Evolutionary conservation across 2,329 filamentous ascomycete species (phyloP), one percentile per base, ranked within the genome.

Genomic region (Dothideomycetes sp.): DNA sequence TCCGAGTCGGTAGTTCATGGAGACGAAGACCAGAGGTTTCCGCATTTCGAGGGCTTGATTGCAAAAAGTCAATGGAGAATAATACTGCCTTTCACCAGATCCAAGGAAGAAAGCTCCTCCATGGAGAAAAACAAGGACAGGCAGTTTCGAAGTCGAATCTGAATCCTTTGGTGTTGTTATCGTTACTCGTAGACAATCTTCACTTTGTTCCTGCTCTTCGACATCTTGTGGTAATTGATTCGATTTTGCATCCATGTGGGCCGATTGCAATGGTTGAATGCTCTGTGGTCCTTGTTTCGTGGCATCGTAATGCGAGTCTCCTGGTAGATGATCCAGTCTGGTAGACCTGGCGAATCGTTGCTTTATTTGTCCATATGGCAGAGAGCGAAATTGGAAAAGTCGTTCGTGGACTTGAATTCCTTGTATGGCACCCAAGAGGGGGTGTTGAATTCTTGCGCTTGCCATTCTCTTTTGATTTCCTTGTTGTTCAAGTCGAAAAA

Each of bases 21-120:
- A 42, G 1, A 46, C 41, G 23, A 44, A 46, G 2, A 46, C 12
- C 0, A 48, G 22, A 5, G 45, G 39, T 12, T 33, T 41, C 4
- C 24, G 19, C n/a, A 32, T 24, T 1, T 42, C 28, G 8, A 41
- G 11, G 7, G 45, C 45, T 38, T 45, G 43, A 4, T 11, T 22
- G 23, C 37, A 43, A 5, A 47, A 31, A 3, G 33, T 39, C 15
- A 43, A 18, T 9, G 45, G 43, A 16, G 35, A 23, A 15, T 47
- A 47, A 23, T 40, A 47, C 24, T 32, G 28, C 8, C 45, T 13
- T 11, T 41, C 25, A 1, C 38, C 33, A 10, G 43, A 41, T 8
- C 38, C 45, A 5, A 47, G 11, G 18, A 45, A 33, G 30, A 46
- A 46, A 7, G 44, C 46, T 4, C 46, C 46, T 3, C 46, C 46